Base-by-base conservation (phyloP, 2,329 filamentous ascomycete genomes). In the Fusarium armeniacum region DNA sequence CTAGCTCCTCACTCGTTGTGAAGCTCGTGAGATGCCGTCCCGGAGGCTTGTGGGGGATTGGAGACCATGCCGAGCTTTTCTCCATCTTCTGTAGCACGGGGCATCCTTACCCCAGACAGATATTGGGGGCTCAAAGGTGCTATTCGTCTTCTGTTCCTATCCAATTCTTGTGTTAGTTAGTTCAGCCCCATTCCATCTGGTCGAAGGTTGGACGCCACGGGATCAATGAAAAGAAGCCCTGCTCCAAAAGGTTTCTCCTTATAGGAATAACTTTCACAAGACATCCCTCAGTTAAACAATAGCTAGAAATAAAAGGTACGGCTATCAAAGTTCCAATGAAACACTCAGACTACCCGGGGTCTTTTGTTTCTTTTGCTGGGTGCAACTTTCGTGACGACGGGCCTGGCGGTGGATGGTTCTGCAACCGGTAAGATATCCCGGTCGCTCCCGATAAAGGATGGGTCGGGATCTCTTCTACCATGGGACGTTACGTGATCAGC, bases 381-480 rank as follows among this genome's bases (percentile, higher is more conserved):
- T 54, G 43, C 28, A 61, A 38, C 33, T 10, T 30, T 62, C 60
- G 38, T 69, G 55, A 44, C 44, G 55, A 28, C 18, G 38, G 24
- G 52, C 52, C 59, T 49, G 45, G 52, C 20, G 61, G 57, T 54
- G 56, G 36, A 40, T 10, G 36, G 36, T 40, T 20, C 36, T 46
- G 57, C 53, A 58, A 63, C 52, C 66, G 67, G 67, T 36, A 58
- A 47, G 61, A 45, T 61, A 33, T 67, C 56, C 67, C 67, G 67
- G 57, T 41, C 62, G 49, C 66, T 70, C 45, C 67, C 67, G 67
- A 67, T 47, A 13, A 28, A 40, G 24, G 24, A 50, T 62, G 30
- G 40, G 38, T 58, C 62, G 47, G 62, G 44, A 58, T 58, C 47
- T 54, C 30, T 54, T 54, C 26, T 43, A 20, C 33, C 43, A 46